phyloP scores from a whole-genome alignment of 306 rosid genomes.

The Quercus ilex region DNA sequence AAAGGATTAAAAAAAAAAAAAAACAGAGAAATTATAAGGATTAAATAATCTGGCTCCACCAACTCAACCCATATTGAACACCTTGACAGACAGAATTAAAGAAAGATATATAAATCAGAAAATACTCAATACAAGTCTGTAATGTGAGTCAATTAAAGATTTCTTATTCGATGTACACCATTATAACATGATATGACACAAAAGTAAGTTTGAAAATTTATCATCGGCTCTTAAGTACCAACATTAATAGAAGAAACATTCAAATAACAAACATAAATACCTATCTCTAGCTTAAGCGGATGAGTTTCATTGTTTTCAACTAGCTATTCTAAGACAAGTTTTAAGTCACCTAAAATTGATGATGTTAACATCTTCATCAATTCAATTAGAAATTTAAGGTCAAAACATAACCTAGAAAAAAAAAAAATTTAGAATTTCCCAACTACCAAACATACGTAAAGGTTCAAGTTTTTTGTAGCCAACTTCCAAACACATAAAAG shows the following conservation, averaged over 20 bases:
- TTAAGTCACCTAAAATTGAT: neutral
- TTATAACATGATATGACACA: neutral
- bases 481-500: neutral
- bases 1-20: slow-evolving; percentile 7
- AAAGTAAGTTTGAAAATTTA: neutral
- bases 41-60: neutral
- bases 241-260: neutral
- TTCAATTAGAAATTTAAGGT: neutral
- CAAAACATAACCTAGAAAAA: neutral
- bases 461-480: neutral
- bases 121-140: neutral
- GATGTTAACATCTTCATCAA: neutral
- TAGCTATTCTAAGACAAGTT: neutral
- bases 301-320: neutral
- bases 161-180: neutral
- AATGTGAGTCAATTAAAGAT: neutral
- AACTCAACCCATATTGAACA: neutral
- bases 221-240: neutral
- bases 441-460: neutral
- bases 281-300: neutral
- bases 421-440: neutral
- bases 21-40: neutral
- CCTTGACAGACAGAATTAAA: neutral
- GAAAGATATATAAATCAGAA: neutral
- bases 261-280: neutral